These are phyloP conservation scores for Erodium texanum DNA, from an alignment of 441 rosid species.

Conservation along the genomic window DNA sequence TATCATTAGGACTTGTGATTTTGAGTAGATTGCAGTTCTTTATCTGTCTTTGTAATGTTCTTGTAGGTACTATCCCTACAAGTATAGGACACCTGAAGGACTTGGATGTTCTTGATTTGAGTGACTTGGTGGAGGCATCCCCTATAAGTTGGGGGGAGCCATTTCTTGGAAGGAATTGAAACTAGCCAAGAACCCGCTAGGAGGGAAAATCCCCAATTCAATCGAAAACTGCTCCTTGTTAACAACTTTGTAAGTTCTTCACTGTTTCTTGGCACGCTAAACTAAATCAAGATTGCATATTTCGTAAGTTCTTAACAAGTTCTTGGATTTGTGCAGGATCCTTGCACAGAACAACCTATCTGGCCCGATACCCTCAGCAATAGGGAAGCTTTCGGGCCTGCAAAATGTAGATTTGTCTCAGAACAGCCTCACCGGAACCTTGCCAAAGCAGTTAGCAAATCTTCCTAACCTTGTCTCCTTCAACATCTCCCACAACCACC, in stretches of 20 bases:
- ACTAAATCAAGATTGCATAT: too few relatives aligned
- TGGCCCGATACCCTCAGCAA: conserved; percentile 40
- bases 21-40: conserved; percentile 32
- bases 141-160: conserved; percentile 45
- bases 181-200: conserved; percentile 35
- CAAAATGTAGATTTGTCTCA: conserved; percentile 50
- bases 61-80: conserved; percentile 36
- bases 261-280: too few relatives aligned
- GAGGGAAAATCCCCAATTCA: conserved; percentile 46
- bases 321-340: conserved; percentile 22
- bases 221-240: conserved; percentile 43
- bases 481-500: conserved; percentile 59
- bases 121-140: conserved; percentile 50
- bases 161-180: conserved; percentile 44
- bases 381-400: conserved; percentile 38
- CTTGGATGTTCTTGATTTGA: conserved; percentile 44
- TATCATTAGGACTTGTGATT: too few relatives aligned
- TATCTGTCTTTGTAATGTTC: too few relatives aligned
- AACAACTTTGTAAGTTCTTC: conserved; percentile 40
- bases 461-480: conserved; percentile 43
- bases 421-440: conserved; percentile 37
- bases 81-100: conserved; percentile 39
- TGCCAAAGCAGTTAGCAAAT: conserved; percentile 56
- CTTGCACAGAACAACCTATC: conserved; percentile 42
- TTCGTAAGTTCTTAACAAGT: conserved; percentile 10